Evolutionary conservation across 306 rosid species (phyloP).

Genomic region (Lagenaria siceraria): DNA sequence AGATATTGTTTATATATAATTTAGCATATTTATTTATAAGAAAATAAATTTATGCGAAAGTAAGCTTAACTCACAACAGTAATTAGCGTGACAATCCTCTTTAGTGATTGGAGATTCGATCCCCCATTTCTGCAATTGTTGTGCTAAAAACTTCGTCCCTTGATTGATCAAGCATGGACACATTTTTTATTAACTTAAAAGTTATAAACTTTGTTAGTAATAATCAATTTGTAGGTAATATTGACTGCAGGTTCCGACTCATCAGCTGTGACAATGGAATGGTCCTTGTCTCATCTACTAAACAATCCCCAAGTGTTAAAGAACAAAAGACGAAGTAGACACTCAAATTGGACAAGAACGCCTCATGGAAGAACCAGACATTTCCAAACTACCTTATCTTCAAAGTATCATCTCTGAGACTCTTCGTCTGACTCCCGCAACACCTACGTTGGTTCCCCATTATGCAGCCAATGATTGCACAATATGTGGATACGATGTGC

Average conservation of each 20-base stretch:
- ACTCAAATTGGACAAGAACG: constrained; percentile 20
- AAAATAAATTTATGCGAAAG: too few relatives aligned
- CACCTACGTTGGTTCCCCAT: constrained; percentile 37
- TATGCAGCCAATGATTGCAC: constrained; percentile 26
- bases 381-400: constrained; percentile 33
- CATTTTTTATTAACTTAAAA: too few relatives aligned
- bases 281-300: constrained; percentile 42
- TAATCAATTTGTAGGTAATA: constrained; percentile 19
- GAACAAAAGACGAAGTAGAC: constrained; percentile 32
- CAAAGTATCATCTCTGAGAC: constrained; percentile 35
- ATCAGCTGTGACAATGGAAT: constrained; percentile 35
- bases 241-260: constrained; percentile 44
- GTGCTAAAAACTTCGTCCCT: too few relatives aligned
- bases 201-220: too few relatives aligned
- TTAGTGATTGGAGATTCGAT: too few relatives aligned
- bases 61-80: too few relatives aligned
- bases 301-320: constrained; percentile 33
- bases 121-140: too few relatives aligned
- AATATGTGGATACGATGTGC: constrained; percentile 28
- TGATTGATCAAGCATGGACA: too few relatives aligned
- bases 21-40: too few relatives aligned
- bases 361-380: constrained; percentile 29
- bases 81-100: too few relatives aligned
- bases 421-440: constrained; percentile 23
- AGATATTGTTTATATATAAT: too few relatives aligned